These are phyloP conservation scores for Platanthera guangdongensis DNA, from an alignment of 106 monocot genomes.

Conservation along the genomic window DNA sequence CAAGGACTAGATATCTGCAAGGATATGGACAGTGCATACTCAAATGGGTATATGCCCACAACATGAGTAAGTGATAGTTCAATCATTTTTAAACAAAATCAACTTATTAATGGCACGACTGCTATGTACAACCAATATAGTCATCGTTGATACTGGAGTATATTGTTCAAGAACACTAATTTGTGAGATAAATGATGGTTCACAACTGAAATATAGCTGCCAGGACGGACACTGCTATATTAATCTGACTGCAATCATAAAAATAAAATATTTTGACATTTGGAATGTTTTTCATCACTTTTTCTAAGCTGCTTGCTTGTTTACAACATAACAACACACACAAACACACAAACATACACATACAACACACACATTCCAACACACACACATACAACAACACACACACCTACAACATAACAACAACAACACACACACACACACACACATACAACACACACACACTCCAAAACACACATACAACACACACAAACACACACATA, in stretches of 20 bases:
- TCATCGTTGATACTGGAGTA: not conserved
- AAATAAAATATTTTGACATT: not conserved
- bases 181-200: not conserved
- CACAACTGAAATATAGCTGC: not conserved
- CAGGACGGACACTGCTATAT: not conserved
- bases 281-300: not conserved
- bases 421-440: too few species aligned
- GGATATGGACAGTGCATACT: conserved; percentile 34
- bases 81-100: not conserved
- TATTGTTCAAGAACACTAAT: not conserved
- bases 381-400: too few species aligned
- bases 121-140: not conserved
- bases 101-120: not conserved
- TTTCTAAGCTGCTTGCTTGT: not conserved
- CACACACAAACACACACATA: too few species aligned
- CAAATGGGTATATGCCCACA: conserved; percentile 49
- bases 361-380: too few species aligned
- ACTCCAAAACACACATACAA: too few species aligned
- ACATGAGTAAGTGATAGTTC: conserved; percentile 30
- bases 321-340: too few species aligned
- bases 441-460: too few species aligned
- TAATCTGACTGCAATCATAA: not conserved
- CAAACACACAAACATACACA: too few species aligned
- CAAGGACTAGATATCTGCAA: conserved; percentile 20
- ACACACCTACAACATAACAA: too few species aligned